A percentile compares a stretch with the other conserved stretches of the same genome.
Conservation (phyloP, 2,329 filamentous ascomycete genomes). For the Cladophialophora immunda region DNA sequence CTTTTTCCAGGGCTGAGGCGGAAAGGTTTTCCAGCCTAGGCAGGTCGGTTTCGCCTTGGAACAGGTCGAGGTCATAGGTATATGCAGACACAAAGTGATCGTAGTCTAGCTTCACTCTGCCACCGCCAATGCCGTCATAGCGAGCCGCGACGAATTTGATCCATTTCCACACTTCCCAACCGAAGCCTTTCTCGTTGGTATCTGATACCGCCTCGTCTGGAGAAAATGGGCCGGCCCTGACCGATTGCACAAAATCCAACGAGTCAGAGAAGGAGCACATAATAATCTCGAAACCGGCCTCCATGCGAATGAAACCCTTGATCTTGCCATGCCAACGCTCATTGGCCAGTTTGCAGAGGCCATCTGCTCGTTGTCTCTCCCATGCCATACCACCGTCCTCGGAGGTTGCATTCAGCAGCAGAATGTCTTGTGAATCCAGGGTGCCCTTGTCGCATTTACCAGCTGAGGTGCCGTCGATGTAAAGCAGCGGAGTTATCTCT, state of each 20-base stretch:
- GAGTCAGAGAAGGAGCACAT: conserved; percentile 68
- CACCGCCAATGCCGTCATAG: conserved; percentile 43
- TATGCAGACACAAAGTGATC: conserved; percentile 60
- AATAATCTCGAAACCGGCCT: conserved; percentile 75
- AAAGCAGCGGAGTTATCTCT: conserved; percentile 67
- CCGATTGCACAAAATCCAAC: conserved; percentile 49
- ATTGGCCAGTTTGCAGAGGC: conserved; percentile 64
- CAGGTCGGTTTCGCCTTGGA: conserved; percentile 47
- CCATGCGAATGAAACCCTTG: conserved; percentile 73
- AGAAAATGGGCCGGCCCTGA: conserved; percentile 35
- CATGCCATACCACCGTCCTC: conserved; percentile 43
- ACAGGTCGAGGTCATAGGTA: conserved; percentile 53
- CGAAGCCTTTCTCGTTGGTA: background rate
- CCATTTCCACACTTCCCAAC: conserved; percentile 20
- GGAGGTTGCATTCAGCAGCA: conserved; percentile 59
- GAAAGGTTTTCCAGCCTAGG: conserved; percentile 51
- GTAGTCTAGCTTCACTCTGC: conserved; percentile 57
- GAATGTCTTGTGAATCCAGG: conserved; percentile 71
- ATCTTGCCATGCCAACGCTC: conserved; percentile 61
- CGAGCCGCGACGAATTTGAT: conserved; percentile 35
- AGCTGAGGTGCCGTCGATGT: conserved; percentile 75
- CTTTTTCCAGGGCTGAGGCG: conserved; percentile 46
- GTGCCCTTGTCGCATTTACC: conserved; percentile 72
- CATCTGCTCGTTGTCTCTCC: conserved; percentile 60
- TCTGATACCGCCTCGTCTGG: conserved; percentile 1